Evolutionary conservation across 768 basidiomycete species (phyloP).

Genomic region (Russula sp.): DNA sequence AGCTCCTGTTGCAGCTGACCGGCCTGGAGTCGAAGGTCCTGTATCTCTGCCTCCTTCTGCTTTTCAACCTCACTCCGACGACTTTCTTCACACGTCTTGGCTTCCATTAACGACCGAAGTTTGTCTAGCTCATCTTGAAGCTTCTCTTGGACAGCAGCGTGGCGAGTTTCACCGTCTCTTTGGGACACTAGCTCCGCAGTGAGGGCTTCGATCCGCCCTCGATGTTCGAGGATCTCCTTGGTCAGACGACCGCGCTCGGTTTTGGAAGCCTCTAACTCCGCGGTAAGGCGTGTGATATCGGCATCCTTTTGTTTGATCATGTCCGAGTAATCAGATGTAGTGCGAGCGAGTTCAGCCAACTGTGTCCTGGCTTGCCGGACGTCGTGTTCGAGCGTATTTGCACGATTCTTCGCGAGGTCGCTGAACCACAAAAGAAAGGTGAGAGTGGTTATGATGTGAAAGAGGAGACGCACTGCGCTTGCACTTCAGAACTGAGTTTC

Average conservation of each 20-base stretch:
- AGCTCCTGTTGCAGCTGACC: slow-evolving; percentile 60
- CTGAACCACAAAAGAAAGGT: slow-evolving; percentile 35
- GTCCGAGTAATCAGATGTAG: slow-evolving; percentile 66
- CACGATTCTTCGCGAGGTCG: slow-evolving; percentile 54
- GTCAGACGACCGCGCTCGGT: slow-evolving; percentile 48
- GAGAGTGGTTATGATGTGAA: not conserved
- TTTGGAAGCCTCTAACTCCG: slow-evolving; percentile 50
- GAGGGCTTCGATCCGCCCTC: slow-evolving; percentile 61
- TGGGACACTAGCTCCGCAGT: slow-evolving; percentile 56
- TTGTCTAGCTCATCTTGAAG: slow-evolving; percentile 83
- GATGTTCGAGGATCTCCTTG: slow-evolving; percentile 61
- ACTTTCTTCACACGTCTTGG: slow-evolving; percentile 82
- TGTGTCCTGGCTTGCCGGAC: slow-evolving; percentile 70
- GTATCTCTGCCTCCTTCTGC: slow-evolving; percentile 81
- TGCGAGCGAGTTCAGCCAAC: slow-evolving; percentile 68
- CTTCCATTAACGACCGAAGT: slow-evolving; percentile 73
- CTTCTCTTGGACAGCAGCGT: slow-evolving; percentile 44
- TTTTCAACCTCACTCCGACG: slow-evolving; percentile 79
- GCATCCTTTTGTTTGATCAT: slow-evolving; percentile 76
- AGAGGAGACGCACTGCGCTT: slow-evolving; percentile 48
- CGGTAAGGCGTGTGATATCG: slow-evolving; percentile 49
- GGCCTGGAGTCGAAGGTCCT: slow-evolving; percentile 60
- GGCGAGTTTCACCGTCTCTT: slow-evolving; percentile 48
- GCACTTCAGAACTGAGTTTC: slow-evolving; percentile 59
- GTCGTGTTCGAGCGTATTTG: slow-evolving; percentile 59